phyloP scores from a whole-genome alignment of 139 green algal species.

The Dunaliella primolecta region DNA sequence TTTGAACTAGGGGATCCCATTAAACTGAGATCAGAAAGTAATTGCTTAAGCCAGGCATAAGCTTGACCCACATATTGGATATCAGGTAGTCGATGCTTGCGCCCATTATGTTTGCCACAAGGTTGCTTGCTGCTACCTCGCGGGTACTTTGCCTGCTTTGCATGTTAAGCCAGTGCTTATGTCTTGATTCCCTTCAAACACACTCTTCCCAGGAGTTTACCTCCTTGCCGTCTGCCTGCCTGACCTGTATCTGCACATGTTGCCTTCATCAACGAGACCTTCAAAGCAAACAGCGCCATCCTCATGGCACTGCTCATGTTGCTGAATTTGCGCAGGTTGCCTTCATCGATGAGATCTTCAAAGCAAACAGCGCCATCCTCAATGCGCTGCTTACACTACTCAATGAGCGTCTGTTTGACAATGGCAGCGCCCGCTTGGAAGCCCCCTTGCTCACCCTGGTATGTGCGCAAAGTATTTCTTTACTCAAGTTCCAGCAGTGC shows the following conservation, averaged over 20 bases:
- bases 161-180: not conserved
- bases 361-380: constrained; percentile 91
- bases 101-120: too few species aligned
- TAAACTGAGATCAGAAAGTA: too few species aligned
- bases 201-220: too few species aligned
- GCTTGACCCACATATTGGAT: too few species aligned
- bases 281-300: constrained; percentile 92
- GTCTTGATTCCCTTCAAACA: not conserved
- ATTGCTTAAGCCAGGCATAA: too few species aligned
- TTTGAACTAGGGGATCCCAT: too few species aligned
- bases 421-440: constrained; percentile 64
- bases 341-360: constrained; percentile 87
- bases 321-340: constrained; percentile 49
- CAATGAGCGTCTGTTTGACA: constrained; percentile 95
- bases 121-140: too few species aligned
- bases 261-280: constrained; percentile 86
- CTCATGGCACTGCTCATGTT: constrained; percentile 92
- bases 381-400: constrained; percentile 93
- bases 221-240: too few species aligned
- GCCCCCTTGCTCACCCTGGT: constrained; percentile 67
- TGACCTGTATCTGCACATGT: constrained; percentile 38
- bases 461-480: not conserved
- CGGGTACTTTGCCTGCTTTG: too few species aligned
- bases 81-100: too few species aligned
- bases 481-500: not conserved